Base-by-base conservation (phyloP, 371 early-diverging fungal species). In the Nematocida sp. region DNA sequence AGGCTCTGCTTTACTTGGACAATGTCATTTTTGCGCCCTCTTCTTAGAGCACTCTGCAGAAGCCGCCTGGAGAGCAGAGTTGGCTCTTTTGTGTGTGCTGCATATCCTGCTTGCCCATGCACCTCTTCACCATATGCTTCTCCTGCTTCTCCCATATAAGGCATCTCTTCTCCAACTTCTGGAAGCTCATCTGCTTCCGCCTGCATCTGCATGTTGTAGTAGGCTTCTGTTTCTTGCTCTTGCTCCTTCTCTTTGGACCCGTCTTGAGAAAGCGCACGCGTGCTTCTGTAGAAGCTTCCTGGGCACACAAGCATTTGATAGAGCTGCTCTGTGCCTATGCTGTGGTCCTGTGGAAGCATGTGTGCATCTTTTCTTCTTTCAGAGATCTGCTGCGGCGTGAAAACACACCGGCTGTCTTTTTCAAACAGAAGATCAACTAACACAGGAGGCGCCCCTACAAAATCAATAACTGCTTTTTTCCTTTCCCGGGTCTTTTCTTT, bases 361-460 rank as follows among this genome's bases (percentile, higher is more conserved):
- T 80, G 62, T 31, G 52, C 67, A 37, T 77, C 67, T 38, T 75
- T 46, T 76, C 81, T 80, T 54, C 83, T 78, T 34, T 66, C 63
- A 31, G 75, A 38, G 38, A 83, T 81, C 19, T 53, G 52, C 32
- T 70, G 54, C 0, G 64, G 56, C 1, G 46, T 64, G 21, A 80
- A 55, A 1, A 79, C 56, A 1, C 76, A 77, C n/a, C 58, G 43
- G 37, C 67, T 79, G 13, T 64, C 29, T 67, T 52, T 56, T 46
- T 81, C 78, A 51, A 64, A 54, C 5, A 82, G 21, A 19, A 55
- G 17, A 11, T 54, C 32, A 17, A 51, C n/a, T 7, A 60, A 48
- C 31, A 38, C 50, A 27, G 75, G 76, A 11, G 60, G 32, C 8
- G 41, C 32, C 29, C 46, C 64, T 1, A 58, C 40, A 56, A 81